Conservation (phyloP, 306 rosid genomes). For the Calophaca sinica region DNA sequence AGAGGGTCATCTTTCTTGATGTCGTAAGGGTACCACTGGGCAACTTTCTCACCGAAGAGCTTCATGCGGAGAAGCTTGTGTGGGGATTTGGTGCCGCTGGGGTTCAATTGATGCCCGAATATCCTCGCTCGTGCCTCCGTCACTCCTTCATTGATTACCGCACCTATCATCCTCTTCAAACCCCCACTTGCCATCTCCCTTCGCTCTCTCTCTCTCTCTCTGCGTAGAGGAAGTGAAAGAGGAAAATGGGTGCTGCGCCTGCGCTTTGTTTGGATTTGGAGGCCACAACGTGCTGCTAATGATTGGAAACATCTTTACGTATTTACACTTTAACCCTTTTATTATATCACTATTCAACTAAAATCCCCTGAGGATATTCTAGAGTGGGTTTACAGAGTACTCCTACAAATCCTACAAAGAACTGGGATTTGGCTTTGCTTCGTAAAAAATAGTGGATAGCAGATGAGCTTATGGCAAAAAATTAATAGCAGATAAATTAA, state of each 20-base stretch:
- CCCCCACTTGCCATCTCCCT: slow-evolving; percentile 64
- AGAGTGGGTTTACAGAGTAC: no score
- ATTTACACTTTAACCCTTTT: no score
- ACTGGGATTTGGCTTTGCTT: no score
- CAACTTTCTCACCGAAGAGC: slow-evolving; percentile 85
- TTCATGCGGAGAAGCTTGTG: slow-evolving; percentile 86
- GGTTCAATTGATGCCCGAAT: slow-evolving; percentile 82
- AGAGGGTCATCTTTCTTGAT: slow-evolving; percentile 78
- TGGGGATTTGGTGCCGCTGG: slow-evolving; percentile 66
- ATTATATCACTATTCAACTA: no score
- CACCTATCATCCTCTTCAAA: slow-evolving; percentile 61
- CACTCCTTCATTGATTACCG: slow-evolving; percentile 64
- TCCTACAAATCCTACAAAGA: no score
- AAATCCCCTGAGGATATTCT: no score
- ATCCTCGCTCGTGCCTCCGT: slow-evolving; percentile 78
- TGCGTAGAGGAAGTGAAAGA: neutral
- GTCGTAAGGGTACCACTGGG: slow-evolving; percentile 88
- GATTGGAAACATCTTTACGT: no score
- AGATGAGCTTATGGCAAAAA: no score
- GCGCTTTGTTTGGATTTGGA: no score
- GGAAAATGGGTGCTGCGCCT: neutral
- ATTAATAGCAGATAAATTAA: no score
- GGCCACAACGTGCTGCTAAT: no score
- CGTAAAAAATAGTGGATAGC: no score
- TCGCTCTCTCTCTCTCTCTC: neutral